Percentiles rank a stretch among this genome's conserved stretches.
phyloP scores from a whole-genome alignment of 495 filamentous ascomycete genomes.

The Trichoderma erinaceum region DNA sequence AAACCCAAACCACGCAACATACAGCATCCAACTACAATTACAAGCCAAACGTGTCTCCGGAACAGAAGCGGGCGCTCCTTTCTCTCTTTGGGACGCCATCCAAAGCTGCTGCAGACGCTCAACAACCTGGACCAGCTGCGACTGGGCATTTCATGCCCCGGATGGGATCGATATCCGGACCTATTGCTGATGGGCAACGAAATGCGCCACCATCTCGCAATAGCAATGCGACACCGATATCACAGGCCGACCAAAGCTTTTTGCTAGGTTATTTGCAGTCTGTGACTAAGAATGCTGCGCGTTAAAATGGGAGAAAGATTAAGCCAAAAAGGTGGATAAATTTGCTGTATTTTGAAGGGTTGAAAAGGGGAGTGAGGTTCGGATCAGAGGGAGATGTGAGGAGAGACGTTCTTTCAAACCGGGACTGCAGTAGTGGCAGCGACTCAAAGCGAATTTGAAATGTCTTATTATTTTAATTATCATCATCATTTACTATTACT shows the following conservation, averaged over 20 bases:
- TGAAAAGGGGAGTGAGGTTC: background rate
- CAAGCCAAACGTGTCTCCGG: constrained; percentile 35
- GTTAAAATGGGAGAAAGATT: constrained; percentile 10
- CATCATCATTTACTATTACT: too few relatives aligned
- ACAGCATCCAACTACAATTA: constrained; percentile 19
- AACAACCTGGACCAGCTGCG: background rate
- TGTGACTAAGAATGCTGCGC: constrained; percentile 26
- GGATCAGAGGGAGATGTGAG: background rate
- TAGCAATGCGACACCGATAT: constrained; percentile 50
- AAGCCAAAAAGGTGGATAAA: background rate
- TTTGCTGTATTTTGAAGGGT: background rate
- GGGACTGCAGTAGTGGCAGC: too few relatives aligned
- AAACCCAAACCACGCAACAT: constrained; percentile 18
- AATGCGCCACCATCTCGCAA: constrained; percentile 33
- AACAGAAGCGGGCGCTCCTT: constrained; percentile 63
- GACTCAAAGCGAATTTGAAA: too few relatives aligned
- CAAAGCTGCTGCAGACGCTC: constrained; percentile 26
- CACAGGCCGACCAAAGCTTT: constrained; percentile 67
- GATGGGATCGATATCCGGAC: constrained; percentile 37
- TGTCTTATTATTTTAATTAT: too few relatives aligned
- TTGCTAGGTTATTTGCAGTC: constrained; percentile 65
- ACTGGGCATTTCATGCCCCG: constrained; percentile 22
- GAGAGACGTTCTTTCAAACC: background rate
- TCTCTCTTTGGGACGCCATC: constrained; percentile 63
- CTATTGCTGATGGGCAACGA: constrained; percentile 23